phyloP scores from a whole-genome alignment of 768 basidiomycete species.

The Heimioporus sp. region DNA sequence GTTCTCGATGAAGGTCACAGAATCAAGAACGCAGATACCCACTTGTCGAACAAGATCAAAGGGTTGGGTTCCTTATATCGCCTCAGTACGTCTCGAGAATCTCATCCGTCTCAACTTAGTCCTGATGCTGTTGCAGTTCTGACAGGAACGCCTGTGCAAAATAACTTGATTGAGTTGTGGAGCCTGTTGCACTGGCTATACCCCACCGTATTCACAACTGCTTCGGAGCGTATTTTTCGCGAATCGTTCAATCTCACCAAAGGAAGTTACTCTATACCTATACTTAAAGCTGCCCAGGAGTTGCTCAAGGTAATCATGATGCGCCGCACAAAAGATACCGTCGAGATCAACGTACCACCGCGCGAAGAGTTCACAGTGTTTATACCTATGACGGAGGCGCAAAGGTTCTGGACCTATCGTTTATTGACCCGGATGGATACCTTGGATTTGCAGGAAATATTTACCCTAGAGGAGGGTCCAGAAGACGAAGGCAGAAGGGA shows the following conservation, averaged over 20 bases:
- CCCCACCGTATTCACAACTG: slow-evolving; percentile 48
- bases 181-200: slow-evolving; percentile 54
- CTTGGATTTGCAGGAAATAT: slow-evolving; percentile 47
- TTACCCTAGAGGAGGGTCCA: slow-evolving; percentile 31
- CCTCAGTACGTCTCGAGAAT: slow-evolving; percentile 38
- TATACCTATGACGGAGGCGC: slow-evolving; percentile 55
- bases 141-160: slow-evolving; percentile 74
- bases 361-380: slow-evolving; percentile 57
- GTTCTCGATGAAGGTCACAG: slow-evolving; percentile 69
- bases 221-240: slow-evolving; percentile 48
- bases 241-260: slow-evolving; percentile 51
- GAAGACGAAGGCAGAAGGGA: slow-evolving; percentile 39
- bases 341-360: slow-evolving; percentile 52
- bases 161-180: slow-evolving; percentile 60
- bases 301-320: slow-evolving; percentile 56
- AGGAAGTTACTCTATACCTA: slow-evolving; percentile 50
- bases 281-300: slow-evolving; percentile 47
- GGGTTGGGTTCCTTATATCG: slow-evolving; percentile 56
- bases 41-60: slow-evolving; percentile 50
- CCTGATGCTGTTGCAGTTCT: slow-evolving; percentile 40
- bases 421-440: slow-evolving; percentile 53
- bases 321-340: slow-evolving; percentile 54
- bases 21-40: slow-evolving; percentile 67
- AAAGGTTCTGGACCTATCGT: slow-evolving; percentile 61
- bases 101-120: neutral